Evolutionary conservation across 2,329 filamentous ascomycete genomes (phyloP).

Genomic region (Pseudohalonectria lignicola): DNA sequence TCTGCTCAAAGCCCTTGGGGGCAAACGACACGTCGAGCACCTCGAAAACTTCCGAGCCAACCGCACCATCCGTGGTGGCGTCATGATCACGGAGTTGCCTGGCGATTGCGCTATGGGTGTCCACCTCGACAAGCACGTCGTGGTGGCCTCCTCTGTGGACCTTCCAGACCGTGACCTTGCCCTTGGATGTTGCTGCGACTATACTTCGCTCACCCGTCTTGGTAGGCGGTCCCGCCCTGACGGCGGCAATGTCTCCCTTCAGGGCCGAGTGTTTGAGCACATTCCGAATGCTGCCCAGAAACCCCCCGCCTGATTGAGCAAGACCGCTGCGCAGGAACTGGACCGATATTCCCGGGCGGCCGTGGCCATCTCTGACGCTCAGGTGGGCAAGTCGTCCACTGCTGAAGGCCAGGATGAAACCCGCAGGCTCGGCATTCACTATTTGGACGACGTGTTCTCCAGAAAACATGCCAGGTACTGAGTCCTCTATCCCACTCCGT

Average conservation of each 20-base stretch:
- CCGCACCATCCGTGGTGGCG: constrained; percentile 34
- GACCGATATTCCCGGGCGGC: constrained; percentile 68
- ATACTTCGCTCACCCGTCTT: constrained; percentile 77
- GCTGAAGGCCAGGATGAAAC: constrained; percentile 77
- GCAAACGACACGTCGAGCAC: constrained; percentile 72
- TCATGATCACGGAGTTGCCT: constrained; percentile 40
- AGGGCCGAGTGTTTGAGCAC: constrained; percentile 60
- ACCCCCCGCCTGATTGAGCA: constrained; percentile 46
- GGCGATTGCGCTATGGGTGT: constrained; percentile 55
- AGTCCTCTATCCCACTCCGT: constrained; percentile 66
- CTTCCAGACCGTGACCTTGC: constrained; percentile 75
- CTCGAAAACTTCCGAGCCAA: constrained; percentile 48
- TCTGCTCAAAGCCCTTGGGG: constrained; percentile 37
- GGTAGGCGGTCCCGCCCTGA: constrained; percentile 60
- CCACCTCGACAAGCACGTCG: constrained; percentile 59
- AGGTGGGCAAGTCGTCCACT: constrained; percentile 80
- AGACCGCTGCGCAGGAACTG: constrained; percentile 61
- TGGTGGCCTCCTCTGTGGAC: constrained; percentile 81
- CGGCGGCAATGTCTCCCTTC: constrained; percentile 69
- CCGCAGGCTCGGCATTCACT: constrained; percentile 72
- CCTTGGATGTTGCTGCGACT: constrained; percentile 67
- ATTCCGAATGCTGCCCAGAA: constrained; percentile 73
- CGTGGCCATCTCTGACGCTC: constrained; percentile 75
- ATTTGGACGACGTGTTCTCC: constrained; percentile 71
- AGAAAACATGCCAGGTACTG: constrained; percentile 62